Percentiles rank a stretch among this genome's conserved stretches.
Conservation (phyloP, 768 basidiomycete species). For the Agaricus blazei region DNA sequence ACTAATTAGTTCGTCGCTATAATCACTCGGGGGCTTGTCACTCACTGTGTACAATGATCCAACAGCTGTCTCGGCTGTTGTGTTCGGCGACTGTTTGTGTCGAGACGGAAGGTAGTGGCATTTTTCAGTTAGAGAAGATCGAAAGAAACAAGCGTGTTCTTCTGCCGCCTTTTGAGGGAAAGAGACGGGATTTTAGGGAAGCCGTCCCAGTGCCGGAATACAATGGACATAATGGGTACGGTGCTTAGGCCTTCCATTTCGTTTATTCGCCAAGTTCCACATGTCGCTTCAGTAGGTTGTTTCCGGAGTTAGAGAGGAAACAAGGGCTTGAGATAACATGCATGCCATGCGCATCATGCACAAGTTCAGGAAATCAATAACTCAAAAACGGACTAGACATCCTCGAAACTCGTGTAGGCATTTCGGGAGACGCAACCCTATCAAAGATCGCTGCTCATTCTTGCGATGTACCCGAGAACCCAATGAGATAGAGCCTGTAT, state of each 20-base stretch:
- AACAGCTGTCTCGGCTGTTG: constrained; percentile 28
- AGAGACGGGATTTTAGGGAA: constrained; percentile 5
- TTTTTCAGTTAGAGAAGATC: not conserved
- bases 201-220: not conserved
- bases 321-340: not conserved
- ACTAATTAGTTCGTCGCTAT: not conserved
- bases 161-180: constrained; percentile 6
- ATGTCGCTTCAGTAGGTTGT: not conserved
- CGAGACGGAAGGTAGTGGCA: constrained; percentile 2
- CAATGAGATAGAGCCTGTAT: not conserved
- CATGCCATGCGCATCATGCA: too few species aligned
- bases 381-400: too few species aligned
- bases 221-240: not conserved
- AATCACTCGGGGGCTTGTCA: not conserved
- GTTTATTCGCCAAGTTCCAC: not conserved
- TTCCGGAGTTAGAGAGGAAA: constrained; percentile 8
- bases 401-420: too few species aligned
- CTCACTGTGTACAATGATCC: constrained; percentile 78
- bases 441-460: too few species aligned
- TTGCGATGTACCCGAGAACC: too few species aligned
- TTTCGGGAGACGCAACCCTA: too few species aligned
- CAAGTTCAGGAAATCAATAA: too few species aligned
- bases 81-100: constrained; percentile 22
- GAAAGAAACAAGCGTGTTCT: not conserved
- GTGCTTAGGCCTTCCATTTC: not conserved